phyloP scores from a whole-genome alignment of 1,284 basidiomycete genomes.

The Sporisorium exsertum region DNA sequence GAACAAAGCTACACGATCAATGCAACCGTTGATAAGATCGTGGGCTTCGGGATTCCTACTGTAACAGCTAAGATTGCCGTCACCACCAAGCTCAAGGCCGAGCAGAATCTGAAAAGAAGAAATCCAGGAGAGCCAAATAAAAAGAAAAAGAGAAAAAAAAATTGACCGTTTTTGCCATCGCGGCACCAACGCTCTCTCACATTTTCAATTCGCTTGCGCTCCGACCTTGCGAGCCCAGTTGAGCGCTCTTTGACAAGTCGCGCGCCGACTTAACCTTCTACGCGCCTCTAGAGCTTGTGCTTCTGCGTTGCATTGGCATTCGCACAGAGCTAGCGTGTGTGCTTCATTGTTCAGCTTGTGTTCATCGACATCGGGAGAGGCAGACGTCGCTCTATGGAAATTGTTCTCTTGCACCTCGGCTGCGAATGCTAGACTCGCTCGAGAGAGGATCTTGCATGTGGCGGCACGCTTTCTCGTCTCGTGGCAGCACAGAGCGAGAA shows the following conservation, averaged over 20 bases:
- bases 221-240: too few species aligned
- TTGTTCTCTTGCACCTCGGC: slow-evolving; percentile 25
- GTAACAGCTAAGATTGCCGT: too few species aligned
- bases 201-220: neutral
- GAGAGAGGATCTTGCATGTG: slow-evolving; percentile 1
- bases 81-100: too few species aligned
- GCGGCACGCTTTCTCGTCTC: neutral
- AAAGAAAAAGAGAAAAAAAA: too few species aligned
- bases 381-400: neutral
- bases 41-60: too few species aligned
- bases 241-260: neutral
- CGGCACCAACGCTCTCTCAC: neutral
- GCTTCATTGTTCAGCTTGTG: neutral
- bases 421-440: neutral
- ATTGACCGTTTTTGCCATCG: too few species aligned
- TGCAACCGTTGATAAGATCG: too few species aligned
- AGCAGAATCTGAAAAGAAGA: too few species aligned
- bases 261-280: neutral
- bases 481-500: neutral
- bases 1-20: too few species aligned
- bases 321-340: neutral
- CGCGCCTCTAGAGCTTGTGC: neutral
- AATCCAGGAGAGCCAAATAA: too few species aligned
- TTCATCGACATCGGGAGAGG: neutral
- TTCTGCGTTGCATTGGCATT: neutral